Conservation (phyloP, 306 rosid genomes). For the Casuarina equisetifolia region DNA sequence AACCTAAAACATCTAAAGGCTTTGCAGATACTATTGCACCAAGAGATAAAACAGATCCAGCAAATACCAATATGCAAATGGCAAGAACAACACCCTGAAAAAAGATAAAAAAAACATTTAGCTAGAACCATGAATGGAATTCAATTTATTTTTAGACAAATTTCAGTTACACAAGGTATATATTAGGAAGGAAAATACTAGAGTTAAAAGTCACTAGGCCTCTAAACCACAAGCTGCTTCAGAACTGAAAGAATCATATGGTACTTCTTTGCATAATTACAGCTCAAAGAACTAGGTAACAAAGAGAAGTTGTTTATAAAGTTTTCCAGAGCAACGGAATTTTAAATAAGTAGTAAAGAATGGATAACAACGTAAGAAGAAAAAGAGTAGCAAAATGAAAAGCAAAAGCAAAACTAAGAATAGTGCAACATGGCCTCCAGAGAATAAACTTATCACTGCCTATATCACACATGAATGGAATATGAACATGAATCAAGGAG, state of each 20-base stretch:
- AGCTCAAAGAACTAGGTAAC: not conserved
- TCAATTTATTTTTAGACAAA: constrained; percentile 3
- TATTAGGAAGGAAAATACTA: constrained; percentile 12
- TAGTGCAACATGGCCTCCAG: not conserved
- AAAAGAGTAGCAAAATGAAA: not conserved
- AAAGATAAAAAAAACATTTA: constrained; percentile 11
- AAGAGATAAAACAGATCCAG: constrained; percentile 83
- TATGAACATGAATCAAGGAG: not conserved
- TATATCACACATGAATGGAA: not conserved
- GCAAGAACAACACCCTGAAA: constrained; percentile 81
- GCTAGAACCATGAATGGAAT: constrained; percentile 27
- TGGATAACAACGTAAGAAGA: not conserved
- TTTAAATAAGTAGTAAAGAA: not conserved
- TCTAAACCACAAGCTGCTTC: not conserved
- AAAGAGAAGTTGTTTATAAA: not conserved
- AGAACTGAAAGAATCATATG: not conserved
- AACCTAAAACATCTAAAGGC: constrained; percentile 86
- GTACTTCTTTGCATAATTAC: constrained; percentile 13
- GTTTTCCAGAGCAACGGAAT: not conserved
- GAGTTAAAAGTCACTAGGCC: not conserved
- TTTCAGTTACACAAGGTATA: not conserved
- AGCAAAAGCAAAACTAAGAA: not conserved
- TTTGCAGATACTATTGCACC: constrained; percentile 88
- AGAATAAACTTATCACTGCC: not conserved
- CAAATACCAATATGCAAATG: constrained; percentile 59